These are phyloP conservation scores for Raddia distichophylla DNA, from an alignment of 176 grass and related monocot species.

Conservation along the genomic window DNA sequence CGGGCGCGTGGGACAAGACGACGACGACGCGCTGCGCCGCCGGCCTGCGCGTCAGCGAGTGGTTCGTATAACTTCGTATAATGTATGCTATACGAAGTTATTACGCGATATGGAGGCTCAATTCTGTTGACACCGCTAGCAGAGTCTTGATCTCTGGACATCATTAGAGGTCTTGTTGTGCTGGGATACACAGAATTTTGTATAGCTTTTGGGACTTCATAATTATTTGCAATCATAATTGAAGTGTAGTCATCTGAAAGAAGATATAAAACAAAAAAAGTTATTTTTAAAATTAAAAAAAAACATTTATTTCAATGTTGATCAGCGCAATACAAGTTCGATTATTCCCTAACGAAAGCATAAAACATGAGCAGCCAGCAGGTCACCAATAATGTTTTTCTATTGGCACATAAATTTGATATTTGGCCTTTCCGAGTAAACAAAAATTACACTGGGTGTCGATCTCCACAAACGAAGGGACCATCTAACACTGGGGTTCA, in stretches of 20 bases:
- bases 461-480: background rate
- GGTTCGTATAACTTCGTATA: too few species aligned
- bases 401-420: background rate
- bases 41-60: too few species aligned
- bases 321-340: background rate
- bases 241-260: conserved; percentile 79
- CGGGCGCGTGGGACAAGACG: background rate
- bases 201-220: conserved; percentile 49
- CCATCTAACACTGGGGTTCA: background rate
- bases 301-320: background rate
- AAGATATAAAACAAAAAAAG: conserved; percentile 5
- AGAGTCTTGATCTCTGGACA: conserved; percentile 39
- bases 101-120: conserved; percentile 40
- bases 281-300: background rate
- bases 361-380: background rate
- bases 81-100: too few species aligned
- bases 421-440: background rate
- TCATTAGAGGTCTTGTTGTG: conserved; percentile 40
- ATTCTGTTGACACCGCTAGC: conserved; percentile 41
- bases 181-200: conserved; percentile 51
- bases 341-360: background rate
- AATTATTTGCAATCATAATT: conserved; percentile 62
- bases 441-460: too few species aligned
- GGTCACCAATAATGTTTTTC: background rate
- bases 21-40: conserved; percentile 9